Evolutionary conservation across 1,139 yeast genomes (phyloP), one percentile per base, ranked within the genome.

Genomic region (Nakaseomyces bracarensis): DNA sequence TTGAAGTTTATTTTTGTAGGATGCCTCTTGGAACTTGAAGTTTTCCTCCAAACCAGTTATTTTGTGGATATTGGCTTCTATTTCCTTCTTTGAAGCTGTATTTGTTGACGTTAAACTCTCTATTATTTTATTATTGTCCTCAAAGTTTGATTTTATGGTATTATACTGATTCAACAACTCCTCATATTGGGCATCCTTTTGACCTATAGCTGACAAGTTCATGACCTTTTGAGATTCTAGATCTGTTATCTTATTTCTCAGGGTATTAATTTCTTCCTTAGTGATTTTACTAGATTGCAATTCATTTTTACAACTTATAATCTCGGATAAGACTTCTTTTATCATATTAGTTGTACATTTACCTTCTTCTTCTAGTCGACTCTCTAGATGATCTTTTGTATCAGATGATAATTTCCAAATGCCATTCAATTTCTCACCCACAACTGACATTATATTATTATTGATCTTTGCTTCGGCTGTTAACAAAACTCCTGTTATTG

Each of bases 181-280:
- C 13, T 58, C 62, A 28, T 46, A 50, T 36, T 59, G 60, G 2
- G 58, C 58, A 37, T 59, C 60, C 45, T 56, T 57, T 9, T 52
- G 48, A 9, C 60, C 61, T n/a, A 58, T 40, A 4, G 50, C 27
- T 10, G 50, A 41, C 26, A 57, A 45, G n/a, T 49, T 49, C 42
- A 57, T 59, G 13, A 53, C 50, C 22, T 57, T 55, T 33, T 57
- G 60, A 29, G 54, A 47, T 37, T 53, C 46, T 21, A 49, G 43
- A 30, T 30, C 34, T 30, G 38, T 30, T 7, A 51, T 34, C 21
- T 49, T 46, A 16, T 42, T 46, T 23, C 48, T 44, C 15, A 52
- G 16, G 19, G 39, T 42, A 8, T 37, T 36, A 3, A 47, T 30
- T 7, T 28, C 42, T 16, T 35, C 23, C 37, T 47, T 47, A 34